Base-by-base conservation (phyloP, 2,329 filamentous ascomycete genomes). In the Cladosporium sp. region DNA sequence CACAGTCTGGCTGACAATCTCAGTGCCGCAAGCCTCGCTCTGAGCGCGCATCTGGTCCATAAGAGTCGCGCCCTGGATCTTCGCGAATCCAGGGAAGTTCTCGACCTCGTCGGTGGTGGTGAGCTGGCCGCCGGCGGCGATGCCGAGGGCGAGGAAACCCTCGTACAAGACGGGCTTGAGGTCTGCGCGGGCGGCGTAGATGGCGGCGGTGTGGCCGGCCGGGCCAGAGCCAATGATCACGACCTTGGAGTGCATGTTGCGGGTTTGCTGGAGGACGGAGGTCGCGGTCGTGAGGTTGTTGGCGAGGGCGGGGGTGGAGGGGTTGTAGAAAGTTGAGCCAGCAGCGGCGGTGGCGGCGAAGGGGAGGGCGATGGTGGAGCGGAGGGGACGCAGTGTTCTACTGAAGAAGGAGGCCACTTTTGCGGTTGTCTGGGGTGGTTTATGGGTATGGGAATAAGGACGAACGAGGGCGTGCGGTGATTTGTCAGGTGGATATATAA, bases 41-140 rank as follows among this genome's bases (percentile, higher is more conserved):
- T 99, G 94, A 62, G 83, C 85, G 75, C 89, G 88, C 93, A 99
- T 97, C 75, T 88, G 85, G 67, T 97, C 93, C 94, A 99, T 99
- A 66, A 99, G 81, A 71, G 91, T 88, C 59, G 84, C 78, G 66
- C 94, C 94, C 77, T 91, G 89, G 74, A 99, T 92, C 69, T 90
- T 84, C 70, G 90, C 89, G 80, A 97, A 99, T 50, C 94, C 94
- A 25, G 94, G 94, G 78, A 88, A 99, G 84, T 99, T 99, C 82
- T 99, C 94, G 61, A 99, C 87, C 67, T 99, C 95, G 70, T 96
- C 97, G 58, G 94, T 99, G 25, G 95, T 99, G 58, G 95, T 99
- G 67, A 99, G 83, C 82, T 99, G 94, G 59, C 94, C 94, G 67
- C 94, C 94, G 45, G 94, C 91, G 6, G 94, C 94, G 69, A 95